Conservation (phyloP, 148 eudicot genomes). For the Cornus controversa region DNA sequence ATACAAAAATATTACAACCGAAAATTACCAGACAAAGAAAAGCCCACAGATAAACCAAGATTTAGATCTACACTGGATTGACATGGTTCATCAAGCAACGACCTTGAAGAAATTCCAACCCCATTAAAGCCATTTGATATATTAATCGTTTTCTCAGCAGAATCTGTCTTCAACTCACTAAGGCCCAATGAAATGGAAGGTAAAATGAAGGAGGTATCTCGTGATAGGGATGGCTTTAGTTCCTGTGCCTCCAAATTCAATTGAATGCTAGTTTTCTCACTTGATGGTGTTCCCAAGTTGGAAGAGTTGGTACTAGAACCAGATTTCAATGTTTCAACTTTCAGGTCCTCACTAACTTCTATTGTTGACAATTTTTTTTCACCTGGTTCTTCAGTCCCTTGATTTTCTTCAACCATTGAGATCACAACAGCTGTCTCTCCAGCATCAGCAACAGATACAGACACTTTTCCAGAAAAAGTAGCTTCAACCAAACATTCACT, state of each 20-base stretch:
- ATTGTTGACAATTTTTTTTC: constrained; percentile 22
- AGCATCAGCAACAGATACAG: constrained; percentile 83
- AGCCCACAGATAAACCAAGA: constrained; percentile 33
- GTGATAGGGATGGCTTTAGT: constrained; percentile 18
- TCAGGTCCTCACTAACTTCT: constrained; percentile 19
- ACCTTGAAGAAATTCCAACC: constrained; percentile 19
- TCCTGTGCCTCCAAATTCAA: constrained; percentile 24
- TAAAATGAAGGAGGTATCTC: constrained; percentile 17
- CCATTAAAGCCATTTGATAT: constrained; percentile 14
- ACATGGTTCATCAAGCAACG: constrained; percentile 26
- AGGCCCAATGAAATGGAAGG: constrained; percentile 9
- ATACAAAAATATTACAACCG: background rate
- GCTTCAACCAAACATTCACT: constrained; percentile 34
- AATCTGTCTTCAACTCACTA: constrained; percentile 18
- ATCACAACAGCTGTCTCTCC: constrained; percentile 97
- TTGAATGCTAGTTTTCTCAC: constrained; percentile 21
- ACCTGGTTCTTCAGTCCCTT: constrained; percentile 29
- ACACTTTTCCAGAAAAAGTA: constrained; percentile 64
- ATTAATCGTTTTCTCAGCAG: constrained; percentile 20
- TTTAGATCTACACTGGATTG: constrained; percentile 34
- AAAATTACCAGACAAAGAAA: constrained; percentile 37
- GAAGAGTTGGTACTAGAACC: constrained; percentile 24
- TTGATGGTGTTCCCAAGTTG: constrained; percentile 25
- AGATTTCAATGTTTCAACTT: constrained; percentile 23
- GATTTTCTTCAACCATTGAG: constrained; percentile 58